Evolutionary conservation across 139 green algal species (phyloP), one percentile per base, ranked within the genome.

Genomic region (Axilococcus clingmanii): DNA sequence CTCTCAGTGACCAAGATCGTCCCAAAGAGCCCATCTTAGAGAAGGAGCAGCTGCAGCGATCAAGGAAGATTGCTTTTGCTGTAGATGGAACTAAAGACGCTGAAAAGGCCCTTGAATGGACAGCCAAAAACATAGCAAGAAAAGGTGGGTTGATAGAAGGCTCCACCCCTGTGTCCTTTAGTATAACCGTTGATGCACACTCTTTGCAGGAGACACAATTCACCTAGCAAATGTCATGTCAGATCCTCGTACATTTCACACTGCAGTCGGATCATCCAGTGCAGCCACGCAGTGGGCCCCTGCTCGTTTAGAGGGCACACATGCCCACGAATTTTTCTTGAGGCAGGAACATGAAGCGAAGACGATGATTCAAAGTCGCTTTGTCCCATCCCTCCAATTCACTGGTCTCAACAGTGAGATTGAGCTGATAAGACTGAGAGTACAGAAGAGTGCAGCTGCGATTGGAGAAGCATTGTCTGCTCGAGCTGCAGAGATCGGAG

Each of bases 381-480:
- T 50, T 38, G 32, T 66, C 19, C 63, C 63, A 9, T 37, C 54
- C 32, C 35, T 69, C 17, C 20, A 59, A 35, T 52, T 48, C 20
- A 57, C 25, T 32, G 61, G 61, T 29, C 36, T 70, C 20, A 5
- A 54, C 5, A 32, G 40, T n/a, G 23, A 70, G 47, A 25, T 53
- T 24, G 28, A 55, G 30, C 41, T 66, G 25, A 23, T 66, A 25
- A 45, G 48, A 31, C 36, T 72, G 6, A 60, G 49, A 29, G 48
- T 61, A 19, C 48, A 62, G 27, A 45, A 48, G 23, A 57, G 40
- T n/a, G 63, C 63, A 5, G 63, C 45, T 1, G 48, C 49, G 32
- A 72, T 72, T 42, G 63, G 48, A 6, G 63, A 72, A 37, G 49
- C 48, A 2, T 35, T 72, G 19, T 51, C 52, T 27, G 23, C n/a